Evolutionary conservation across 2,329 filamentous ascomycete genomes (phyloP).

Genomic region (Aspergillus japonicus): DNA sequence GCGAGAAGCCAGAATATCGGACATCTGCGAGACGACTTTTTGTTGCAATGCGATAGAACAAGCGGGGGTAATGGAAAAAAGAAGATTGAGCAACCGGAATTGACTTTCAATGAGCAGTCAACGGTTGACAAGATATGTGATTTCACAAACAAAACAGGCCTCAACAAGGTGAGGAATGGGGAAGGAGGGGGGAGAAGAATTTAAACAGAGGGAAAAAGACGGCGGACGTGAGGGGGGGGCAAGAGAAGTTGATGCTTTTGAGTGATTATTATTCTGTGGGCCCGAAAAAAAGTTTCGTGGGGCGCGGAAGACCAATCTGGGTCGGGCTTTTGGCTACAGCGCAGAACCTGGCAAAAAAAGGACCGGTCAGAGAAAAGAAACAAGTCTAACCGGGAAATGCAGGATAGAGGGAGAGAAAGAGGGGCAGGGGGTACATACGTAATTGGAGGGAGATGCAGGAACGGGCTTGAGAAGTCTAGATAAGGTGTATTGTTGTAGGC

Average conservation of each 20-base stretch:
- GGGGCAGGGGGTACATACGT: neutral
- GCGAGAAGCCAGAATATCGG: slow-evolving; percentile 33
- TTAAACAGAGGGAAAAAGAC: slow-evolving; percentile 10
- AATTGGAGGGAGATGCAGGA: slow-evolving; percentile 5
- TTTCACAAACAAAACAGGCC: slow-evolving; percentile 7
- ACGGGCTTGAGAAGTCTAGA: neutral
- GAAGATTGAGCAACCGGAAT: slow-evolving; percentile 5
- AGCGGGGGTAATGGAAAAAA: neutral
- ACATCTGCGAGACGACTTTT: slow-evolving; percentile 30
- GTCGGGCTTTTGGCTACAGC: slow-evolving; percentile 6
- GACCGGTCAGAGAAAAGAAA: neutral
- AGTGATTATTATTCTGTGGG: slow-evolving; percentile 17
- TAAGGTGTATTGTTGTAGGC: neutral
- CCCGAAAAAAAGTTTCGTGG: slow-evolving; percentile 15
- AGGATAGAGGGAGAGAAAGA: neutral
- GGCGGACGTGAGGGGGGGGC: slow-evolving; percentile 15
- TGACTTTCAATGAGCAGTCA: neutral
- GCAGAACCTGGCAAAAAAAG: slow-evolving; percentile 4
- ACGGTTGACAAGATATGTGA: neutral
- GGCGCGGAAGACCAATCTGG: slow-evolving; percentile 6
- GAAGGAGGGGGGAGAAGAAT: neutral
- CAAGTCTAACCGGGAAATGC: neutral
- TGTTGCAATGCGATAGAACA: slow-evolving; percentile 4
- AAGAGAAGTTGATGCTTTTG: slow-evolving; percentile 6
- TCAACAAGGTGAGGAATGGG: slow-evolving; percentile 3